Evolutionary conservation across 805 yeast species (phyloP), one percentile per base, ranked within the genome.

Genomic region (Metschnikowia cubensis): DNA sequence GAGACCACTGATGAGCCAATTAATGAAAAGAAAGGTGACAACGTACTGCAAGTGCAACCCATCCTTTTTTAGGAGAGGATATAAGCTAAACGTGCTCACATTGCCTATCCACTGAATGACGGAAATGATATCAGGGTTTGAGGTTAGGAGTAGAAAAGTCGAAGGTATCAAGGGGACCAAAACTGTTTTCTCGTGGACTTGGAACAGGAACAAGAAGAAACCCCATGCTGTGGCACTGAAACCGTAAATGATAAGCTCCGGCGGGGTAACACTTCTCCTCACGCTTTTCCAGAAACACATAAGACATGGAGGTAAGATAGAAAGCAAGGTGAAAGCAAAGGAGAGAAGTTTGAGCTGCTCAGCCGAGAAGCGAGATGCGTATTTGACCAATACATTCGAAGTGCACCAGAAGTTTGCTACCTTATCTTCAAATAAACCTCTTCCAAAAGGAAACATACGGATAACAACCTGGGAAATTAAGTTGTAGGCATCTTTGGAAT

Each of bases 351-450:
- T 87, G 41, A 94, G 73, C 58, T 86, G 80, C 13, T 72, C 68
- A 15, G 75, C 73, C 2, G 81, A 64, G 60, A 87, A 85, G 0
- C 75, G 45, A 4, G 68, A 59, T 55, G 80, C 82, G 61, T 89
- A 85, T 64, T 92, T 92, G 63, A 91, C 65, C 10, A 89, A 54
- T 0, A 86, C 73, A 65, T 94, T 94, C 1, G 90, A 73, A n/a
- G 96, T 85, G 67, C 98, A 91, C 99, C 99, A 94, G 61, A 94
- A 86, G 63, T 91, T 94, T 36, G 96, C 96, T 14, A 94, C 98
- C 65, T 94, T 94, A 64, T 94, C 98, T 66, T 94, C 99, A 76
- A 95, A 94, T 6, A 94, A 76, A 0, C 99, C 99, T 63, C 98
- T 79, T 41, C 83, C 80, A 57, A 94, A 92, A 1, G 99, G 99